Evolutionary conservation across 2,329 filamentous ascomycete genomes (phyloP).

Genomic region (Aspergillus spinulosporus): DNA sequence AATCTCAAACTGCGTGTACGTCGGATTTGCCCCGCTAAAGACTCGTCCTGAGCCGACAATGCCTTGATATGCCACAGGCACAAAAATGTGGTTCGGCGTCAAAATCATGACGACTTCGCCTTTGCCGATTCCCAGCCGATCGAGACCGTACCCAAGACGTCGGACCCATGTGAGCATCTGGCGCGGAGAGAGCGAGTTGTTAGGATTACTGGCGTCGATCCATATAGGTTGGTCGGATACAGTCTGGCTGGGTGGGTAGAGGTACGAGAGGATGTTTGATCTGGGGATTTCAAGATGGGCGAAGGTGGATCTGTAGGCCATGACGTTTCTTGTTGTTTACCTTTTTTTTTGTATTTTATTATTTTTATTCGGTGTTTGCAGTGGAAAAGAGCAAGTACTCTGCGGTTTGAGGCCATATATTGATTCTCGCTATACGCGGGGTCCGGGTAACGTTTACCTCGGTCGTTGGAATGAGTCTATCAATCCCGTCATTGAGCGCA

Average conservation of each 20-base stretch:
- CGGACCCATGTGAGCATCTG: conserved; percentile 15
- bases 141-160: conserved; percentile 14
- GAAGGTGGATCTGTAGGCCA: conserved; percentile 11
- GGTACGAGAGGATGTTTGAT: conserved; percentile 16
- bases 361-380: too few species aligned
- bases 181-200: conserved; percentile 11
- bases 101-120: conserved; percentile 14
- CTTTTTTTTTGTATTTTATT: neutral
- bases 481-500: neutral
- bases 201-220: conserved; percentile 15
- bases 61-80: conserved; percentile 16
- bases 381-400: too few species aligned
- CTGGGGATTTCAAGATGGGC: conserved; percentile 7
- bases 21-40: conserved; percentile 16
- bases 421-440: too few species aligned
- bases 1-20: conserved; percentile 12
- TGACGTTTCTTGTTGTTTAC: neutral
- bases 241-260: conserved; percentile 14
- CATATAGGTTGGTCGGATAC: conserved; percentile 14
- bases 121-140: conserved; percentile 1
- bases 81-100: conserved; percentile 18
- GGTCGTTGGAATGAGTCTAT: neutral
- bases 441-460: neutral
- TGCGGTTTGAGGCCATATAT: too few species aligned
- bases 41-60: conserved; percentile 15